Base-by-base conservation (phyloP, 192 early-diverging fungal species). In the Oehlia diaphana region DNA sequence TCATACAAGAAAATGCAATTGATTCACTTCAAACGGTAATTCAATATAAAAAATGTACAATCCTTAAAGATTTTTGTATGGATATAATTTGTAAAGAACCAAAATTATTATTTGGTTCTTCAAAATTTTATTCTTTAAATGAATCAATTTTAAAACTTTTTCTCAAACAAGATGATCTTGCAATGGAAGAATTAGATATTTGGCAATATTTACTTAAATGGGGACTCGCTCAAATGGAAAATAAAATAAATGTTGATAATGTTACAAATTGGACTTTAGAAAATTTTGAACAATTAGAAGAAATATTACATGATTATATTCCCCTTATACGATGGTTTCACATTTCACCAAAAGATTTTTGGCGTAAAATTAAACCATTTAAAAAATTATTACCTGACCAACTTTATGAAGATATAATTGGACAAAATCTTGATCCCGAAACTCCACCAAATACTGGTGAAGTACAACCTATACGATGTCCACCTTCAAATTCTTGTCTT, bases 171-270 rank as follows among this genome's bases (percentile, higher is more conserved):
- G 44, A 44, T 73, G 37, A 53, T 44, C 39, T 73, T n/a, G 49
- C 23, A n/a, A n/a, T 73, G 9, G 5, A 19, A n/a, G 71, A 73
- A 53, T 26, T 49, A 21, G 42, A 26, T 12, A 73, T 73, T 28
- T 73, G 71, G 71, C 9, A 73, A 9, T 50, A 73, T 50, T 50
- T 44, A 28, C 6, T 73, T n/a, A 47, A 49, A 44, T 73, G 71
- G 71, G 71, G 44, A 0, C 23, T 73, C 26, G 2, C 42, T 21
- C 44, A 49, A 73, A 28, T 42, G 14, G 8, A n/a, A 26, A 53
- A 16, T 28, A 33, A 42, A 14, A 9, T 33, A 67, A 14, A 31
- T 31, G 33, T 33, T 16, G 28, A 31, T 4, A 31, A 33, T 16
- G 10, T 16, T 33, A 13, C 65, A 12, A 16, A 21, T 2, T 67